These are phyloP conservation scores for Cryptosporidium viatorum DNA, from an alignment of 169 alveolate genomes.

Conservation along the genomic window DNA sequence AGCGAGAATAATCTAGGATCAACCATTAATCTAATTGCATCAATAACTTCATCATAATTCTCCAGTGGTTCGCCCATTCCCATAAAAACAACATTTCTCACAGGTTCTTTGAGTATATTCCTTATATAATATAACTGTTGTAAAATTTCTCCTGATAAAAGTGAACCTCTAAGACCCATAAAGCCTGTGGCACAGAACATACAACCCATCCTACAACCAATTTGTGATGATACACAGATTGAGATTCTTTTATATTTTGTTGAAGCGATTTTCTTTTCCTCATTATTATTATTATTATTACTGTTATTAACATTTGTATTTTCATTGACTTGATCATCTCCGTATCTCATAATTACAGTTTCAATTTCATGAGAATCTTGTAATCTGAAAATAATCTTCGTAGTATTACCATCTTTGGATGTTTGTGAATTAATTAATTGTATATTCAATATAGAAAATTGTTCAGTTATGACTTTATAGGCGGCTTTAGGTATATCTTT, in stretches of 20 bases:
- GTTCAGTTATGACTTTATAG: conserved; percentile 7
- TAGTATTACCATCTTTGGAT: conserved; percentile 66
- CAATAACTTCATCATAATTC: conserved; percentile 78
- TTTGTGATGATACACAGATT: conserved; percentile 78
- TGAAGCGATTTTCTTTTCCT: not conserved
- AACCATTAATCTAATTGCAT: conserved; percentile 66
- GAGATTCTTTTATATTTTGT: conserved; percentile 36
- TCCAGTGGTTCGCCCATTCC: conserved; percentile 84
- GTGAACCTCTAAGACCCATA: conserved; percentile 78
- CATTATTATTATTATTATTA: not conserved
- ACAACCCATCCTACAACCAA: conserved; percentile 82
- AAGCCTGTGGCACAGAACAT: conserved; percentile 81
- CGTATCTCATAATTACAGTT: conserved; percentile 68
- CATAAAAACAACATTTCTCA: conserved; percentile 80
- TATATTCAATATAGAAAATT: conserved; percentile 27
- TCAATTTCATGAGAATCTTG: conserved; percentile 71
- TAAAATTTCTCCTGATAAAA: conserved; percentile 79
- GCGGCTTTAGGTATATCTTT: conserved; percentile 32
- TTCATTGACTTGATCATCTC: not conserved
- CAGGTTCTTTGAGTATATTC: conserved; percentile 51
- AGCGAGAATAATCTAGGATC: conserved; percentile 37
- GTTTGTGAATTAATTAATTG: conserved; percentile 17
- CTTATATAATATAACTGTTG: conserved; percentile 78
- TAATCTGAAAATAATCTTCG: conserved; percentile 58
- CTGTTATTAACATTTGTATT: not conserved